Evolutionary conservation across 129 eudicot genomes (phyloP).

Genomic region (sunflower (Helianthus annuus)): HanXRQr2.0-SUNRISE NC_035440.2:22046431-22046930

Average conservation of each 20-base stretch:
- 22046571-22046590: neutral
- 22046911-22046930: no score
- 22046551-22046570: neutral
- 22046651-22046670: conserved; percentile 7
- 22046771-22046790: no score
- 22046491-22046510: neutral
- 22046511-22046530: conserved; percentile 13
- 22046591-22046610: conserved; percentile 14
- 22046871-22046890: no score
- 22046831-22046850: no score
- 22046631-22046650: conserved; percentile 7
- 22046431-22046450: conserved; percentile 61
- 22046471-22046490: conserved; percentile 26
- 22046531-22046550: neutral
- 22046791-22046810: no score
- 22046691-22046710: neutral
- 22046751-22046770: neutral
- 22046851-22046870: no score
- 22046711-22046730: neutral
- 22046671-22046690: neutral
- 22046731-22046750: neutral
- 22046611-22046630: conserved; percentile 5
- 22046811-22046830: no score
- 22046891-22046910: no score
- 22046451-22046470: conserved; percentile 27